Evolutionary conservation across 371 early-diverging fungal genomes (phyloP), one percentile per base, ranked within the genome.

Genomic region (Mucor sp.): DNA sequence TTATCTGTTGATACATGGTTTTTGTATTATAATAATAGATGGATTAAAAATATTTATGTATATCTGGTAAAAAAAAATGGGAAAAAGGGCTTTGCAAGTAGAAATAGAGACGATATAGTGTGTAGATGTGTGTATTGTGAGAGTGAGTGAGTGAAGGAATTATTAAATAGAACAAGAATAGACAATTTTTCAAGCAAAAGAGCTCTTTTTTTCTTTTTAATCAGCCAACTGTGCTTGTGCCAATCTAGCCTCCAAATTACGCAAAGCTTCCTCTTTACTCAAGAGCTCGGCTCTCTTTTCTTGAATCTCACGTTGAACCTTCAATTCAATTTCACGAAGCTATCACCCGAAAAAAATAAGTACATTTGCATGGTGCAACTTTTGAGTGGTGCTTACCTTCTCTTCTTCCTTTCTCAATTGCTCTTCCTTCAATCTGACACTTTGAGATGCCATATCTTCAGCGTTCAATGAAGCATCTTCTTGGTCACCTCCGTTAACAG

Each of bases 351-450:
- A 19, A 28, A 57, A 28, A 14, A 25, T 53, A 30, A 61, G 43
- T 58, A 50, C 23, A 61, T 39, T 14, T 1, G 23, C 27, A 12
- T 4, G 15, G 35, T 17, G 25, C 12, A 32, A 17, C 56, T 56
- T 4, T 53, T 25, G n/a, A 30, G 21, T 44, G 32, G 28, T 59
- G 14, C 23, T 60, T 74, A 75, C 77, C 74, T 86, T 88, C 57
- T 86, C 86, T 65, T 89, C 86, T 71, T 89, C 89, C 64, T 85
- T 84, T 65, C 83, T 76, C 35, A 86, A 66, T 60, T 87, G 87
- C 60, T 88, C 90, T 65, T 88, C 87, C 74, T 85, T 89, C 76
- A 87, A 65, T 58, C 77, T 72, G 33, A 74, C 85, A 63, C 79
- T 81, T 59, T 80, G 81, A 59, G 74, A 75, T 32, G 84, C 80